Evolutionary conservation across 2,329 filamentous ascomycete genomes (phyloP).

Genomic region (Mycosphaerella sp.): DNA sequence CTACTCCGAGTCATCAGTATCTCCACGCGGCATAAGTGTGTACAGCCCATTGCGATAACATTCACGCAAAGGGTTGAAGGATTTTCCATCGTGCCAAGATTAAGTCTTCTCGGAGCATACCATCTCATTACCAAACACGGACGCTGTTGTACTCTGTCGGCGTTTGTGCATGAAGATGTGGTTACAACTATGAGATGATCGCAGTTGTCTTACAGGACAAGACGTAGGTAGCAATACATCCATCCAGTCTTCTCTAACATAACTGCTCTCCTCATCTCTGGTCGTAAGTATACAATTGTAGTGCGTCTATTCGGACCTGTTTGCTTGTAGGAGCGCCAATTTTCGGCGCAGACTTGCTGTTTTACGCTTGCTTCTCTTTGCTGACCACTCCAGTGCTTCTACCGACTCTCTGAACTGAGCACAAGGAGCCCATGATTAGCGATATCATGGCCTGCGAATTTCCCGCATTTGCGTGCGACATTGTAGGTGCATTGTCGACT

Average conservation of each 20-base stretch:
- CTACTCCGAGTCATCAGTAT: neutral
- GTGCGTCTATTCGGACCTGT: too few species aligned
- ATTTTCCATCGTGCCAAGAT: conserved; percentile 60
- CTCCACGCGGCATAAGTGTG: conserved; percentile 58
- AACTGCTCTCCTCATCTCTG: too few species aligned
- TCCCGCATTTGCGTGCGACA: too few species aligned
- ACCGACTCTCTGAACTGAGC: too few species aligned
- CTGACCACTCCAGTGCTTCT: too few species aligned
- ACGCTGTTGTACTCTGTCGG: conserved; percentile 45
- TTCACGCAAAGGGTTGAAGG: conserved; percentile 61
- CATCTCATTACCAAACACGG: conserved; percentile 62
- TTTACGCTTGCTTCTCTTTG: too few species aligned
- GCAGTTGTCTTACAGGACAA: neutral
- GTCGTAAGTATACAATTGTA: too few species aligned
- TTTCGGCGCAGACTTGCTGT: too few species aligned
- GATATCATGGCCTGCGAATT: too few species aligned
- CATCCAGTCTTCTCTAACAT: neutral
- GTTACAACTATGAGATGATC: conserved; percentile 42
- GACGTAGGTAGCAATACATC: neutral
- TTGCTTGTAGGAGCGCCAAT: too few species aligned
- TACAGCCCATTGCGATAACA: conserved; percentile 56
- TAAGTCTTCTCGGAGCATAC: conserved; percentile 32
- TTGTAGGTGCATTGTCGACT: too few species aligned
- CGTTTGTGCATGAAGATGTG: conserved; percentile 59
- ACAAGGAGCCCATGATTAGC: too few species aligned